Conservation (phyloP, 768 basidiomycete species). For the Mycena kentingensis region DNA sequence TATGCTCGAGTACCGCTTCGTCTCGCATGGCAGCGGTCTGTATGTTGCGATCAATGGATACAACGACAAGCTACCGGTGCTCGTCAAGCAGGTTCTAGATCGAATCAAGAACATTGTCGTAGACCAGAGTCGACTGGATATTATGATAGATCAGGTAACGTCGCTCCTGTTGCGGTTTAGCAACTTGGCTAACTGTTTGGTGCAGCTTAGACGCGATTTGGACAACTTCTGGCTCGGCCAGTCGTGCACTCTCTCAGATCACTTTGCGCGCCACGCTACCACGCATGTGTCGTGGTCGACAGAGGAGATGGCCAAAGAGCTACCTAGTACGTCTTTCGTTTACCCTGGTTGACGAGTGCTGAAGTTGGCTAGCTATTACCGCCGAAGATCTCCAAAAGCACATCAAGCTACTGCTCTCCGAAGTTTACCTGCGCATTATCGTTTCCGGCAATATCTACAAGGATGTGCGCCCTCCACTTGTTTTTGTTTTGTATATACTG, state of each 20-base stretch:
- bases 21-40: conserved; percentile 64
- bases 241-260: conserved; percentile 78
- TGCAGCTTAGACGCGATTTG: conserved; percentile 73
- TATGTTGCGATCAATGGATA: conserved; percentile 77
- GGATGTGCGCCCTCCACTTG: conserved; percentile 54
- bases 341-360: background rate
- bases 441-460: conserved; percentile 84
- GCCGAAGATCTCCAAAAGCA: conserved; percentile 70
- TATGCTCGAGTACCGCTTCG: conserved; percentile 75
- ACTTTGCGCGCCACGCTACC: conserved; percentile 71
- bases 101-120: conserved; percentile 66
- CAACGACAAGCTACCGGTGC: conserved; percentile 84
- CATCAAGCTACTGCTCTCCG: conserved; percentile 56
- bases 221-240: conserved; percentile 87
- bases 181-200: conserved; percentile 6
- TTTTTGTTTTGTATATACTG: background rate
- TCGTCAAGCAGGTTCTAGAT: conserved; percentile 72
- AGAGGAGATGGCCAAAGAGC: conserved; percentile 71
- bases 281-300: conserved; percentile 74
- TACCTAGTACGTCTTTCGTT: conserved; percentile 58
- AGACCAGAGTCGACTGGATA: conserved; percentile 68
- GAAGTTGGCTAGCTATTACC: conserved; percentile 52
- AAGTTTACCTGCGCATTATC: conserved; percentile 70
- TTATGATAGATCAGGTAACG: conserved; percentile 83
- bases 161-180: background rate